Base-by-base conservation (phyloP, 1,284 basidiomycete species). In the Mycena citricolor region DNA sequence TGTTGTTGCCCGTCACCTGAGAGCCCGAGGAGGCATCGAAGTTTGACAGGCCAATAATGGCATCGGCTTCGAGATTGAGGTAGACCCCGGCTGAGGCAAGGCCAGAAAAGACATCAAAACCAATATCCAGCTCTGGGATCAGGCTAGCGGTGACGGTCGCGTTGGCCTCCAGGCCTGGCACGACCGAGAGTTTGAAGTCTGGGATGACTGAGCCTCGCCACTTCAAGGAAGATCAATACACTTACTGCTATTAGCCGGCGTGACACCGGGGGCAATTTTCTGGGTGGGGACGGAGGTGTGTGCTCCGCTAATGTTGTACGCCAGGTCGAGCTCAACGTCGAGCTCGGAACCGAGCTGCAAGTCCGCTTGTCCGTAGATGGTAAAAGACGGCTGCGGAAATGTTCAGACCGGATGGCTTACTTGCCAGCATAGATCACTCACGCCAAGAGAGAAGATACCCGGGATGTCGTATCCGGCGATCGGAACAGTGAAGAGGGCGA, bases 281-380 rank as follows among this genome's bases (percentile, higher is more conserved):
- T 52, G 44, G 0, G 67, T 63, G 8, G 74, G 74, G 64, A 76
- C 76, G 39, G 65, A 60, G 19, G 74, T 53, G 34, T 68, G 51
- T 3, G 68, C 68, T 11, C 68, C 63, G 13, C 58, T 54, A 31
- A 69, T 42, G 12, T 56, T 53, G 48, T 70, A 70, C 39, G 59
- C 61, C n/a, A 76, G 49, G 22, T 63, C 70, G 32, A 75, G 63
- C 4, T 49, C 61, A 33, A 72, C 32, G 47, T 67, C 63, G 37
- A 70, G 57, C 34, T 63, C 60, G 16, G 68, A 40, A 24, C 67
- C 67, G 14, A 76, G 52, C 1, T 47, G 52, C 8, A 66, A 65
- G 10, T 47, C 59, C 1, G 64, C 63, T 39, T 64, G 58, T 11
- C 61, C 66, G 13, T 65, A 58, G 42, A 71, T 58, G 34, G 59